phyloP scores from a whole-genome alignment of 83 land plant species.

The Picea abies region DNA sequence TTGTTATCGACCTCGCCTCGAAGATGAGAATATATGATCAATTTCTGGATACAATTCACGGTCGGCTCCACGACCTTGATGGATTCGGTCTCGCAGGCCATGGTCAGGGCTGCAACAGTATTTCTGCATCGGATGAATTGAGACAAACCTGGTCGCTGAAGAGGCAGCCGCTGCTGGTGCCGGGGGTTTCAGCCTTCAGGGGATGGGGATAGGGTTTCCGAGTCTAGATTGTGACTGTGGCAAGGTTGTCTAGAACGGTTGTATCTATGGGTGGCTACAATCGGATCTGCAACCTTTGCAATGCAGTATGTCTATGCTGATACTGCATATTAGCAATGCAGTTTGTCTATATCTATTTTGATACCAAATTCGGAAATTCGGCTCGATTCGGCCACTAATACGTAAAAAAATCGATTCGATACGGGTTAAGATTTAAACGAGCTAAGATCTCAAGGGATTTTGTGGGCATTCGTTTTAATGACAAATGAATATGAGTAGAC shows the following conservation, averaged over 20 bases:
- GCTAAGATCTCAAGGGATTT: no score
- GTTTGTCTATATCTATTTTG: no score
- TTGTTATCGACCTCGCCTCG: conserved; percentile 48
- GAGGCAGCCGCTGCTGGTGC: neutral
- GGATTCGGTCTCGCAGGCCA: conserved; percentile 67
- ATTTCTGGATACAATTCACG: conserved; percentile 65
- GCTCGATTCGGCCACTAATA: no score
- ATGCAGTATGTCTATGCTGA: no score
- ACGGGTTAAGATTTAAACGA: no score
- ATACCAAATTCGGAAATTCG: no score
- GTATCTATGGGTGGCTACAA: conserved; percentile 23
- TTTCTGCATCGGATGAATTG: conserved; percentile 51
- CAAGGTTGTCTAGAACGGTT: conserved; percentile 73
- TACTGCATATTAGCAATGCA: no score
- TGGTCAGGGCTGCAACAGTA: conserved; percentile 59
- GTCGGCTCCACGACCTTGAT: conserved; percentile 80
- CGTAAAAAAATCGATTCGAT: no score
- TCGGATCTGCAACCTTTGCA: no score
- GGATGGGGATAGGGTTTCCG: no score
- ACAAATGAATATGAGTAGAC: no score
- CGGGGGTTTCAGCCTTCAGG: conserved; percentile 26
- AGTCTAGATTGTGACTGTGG: conserved; percentile 19
- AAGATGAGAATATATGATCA: conserved; percentile 61
- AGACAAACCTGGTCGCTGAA: conserved; percentile 16
- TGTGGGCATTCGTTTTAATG: no score